Percentiles rank a stretch among this genome's conserved stretches.
Evolutionary conservation across 1,284 basidiomycete genomes (phyloP).

Genomic region (Schizopora paradoxa): DNA sequence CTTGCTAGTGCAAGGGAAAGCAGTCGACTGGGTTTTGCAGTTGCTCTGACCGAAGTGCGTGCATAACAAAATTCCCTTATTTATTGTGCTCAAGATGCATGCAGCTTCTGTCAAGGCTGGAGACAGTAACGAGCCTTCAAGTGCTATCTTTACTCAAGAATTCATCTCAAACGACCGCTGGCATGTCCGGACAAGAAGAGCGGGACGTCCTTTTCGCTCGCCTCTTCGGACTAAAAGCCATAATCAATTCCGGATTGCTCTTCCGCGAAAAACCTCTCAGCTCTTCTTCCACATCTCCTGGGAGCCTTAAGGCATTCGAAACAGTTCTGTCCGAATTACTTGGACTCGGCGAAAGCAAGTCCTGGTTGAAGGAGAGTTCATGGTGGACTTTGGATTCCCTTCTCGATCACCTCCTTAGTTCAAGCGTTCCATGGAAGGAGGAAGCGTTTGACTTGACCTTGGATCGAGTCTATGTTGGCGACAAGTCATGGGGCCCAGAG

Average conservation of each 20-base stretch:
- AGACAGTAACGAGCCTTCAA: conserved; percentile 73
- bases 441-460: conserved; percentile 55
- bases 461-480: conserved; percentile 45
- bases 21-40: conserved; percentile 91
- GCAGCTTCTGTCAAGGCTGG: conserved; percentile 77
- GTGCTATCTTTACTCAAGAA: conserved; percentile 71
- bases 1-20: conserved; percentile 90
- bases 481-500: conserved; percentile 77
- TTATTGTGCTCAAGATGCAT: conserved; percentile 15
- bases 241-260: conserved; percentile 79
- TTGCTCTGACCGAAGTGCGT: conserved; percentile 89
- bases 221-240: conserved; percentile 81
- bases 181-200: conserved; percentile 86
- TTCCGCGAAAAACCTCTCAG: conserved; percentile 53
- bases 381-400: conserved; percentile 80
- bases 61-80: conserved; percentile 7
- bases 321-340: conserved; percentile 64
- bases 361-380: conserved; percentile 88
- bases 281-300: conserved; percentile 45
- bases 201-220: conserved; percentile 90
- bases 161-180: conserved; percentile 60
- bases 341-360: conserved; percentile 75
- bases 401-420: conserved; percentile 51
- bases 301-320: conserved; percentile 57
- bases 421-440: conserved; percentile 65